Percentiles rank a stretch among this genome's conserved stretches.
phyloP scores from a whole-genome alignment of 2,329 filamentous ascomycete species.

The Cladosporium oxysporum region DNA sequence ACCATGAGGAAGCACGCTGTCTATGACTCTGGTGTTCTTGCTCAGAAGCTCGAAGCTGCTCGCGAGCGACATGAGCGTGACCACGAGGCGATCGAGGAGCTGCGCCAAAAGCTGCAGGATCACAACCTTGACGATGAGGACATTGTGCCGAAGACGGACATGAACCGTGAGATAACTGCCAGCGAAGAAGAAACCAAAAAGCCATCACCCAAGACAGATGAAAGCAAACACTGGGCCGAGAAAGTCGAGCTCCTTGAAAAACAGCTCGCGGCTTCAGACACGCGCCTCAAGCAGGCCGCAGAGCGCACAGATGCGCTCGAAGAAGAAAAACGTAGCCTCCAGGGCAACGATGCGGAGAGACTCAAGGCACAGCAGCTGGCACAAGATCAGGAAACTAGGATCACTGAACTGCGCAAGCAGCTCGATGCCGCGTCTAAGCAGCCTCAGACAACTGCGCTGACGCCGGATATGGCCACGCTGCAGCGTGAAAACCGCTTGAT shows the following conservation, averaged over 20 bases:
- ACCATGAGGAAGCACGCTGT: constrained; percentile 50
- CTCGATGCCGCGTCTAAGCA: constrained; percentile 29
- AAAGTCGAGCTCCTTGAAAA: constrained; percentile 36
- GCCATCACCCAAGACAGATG: constrained; percentile 23
- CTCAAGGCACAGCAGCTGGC: constrained; percentile 28
- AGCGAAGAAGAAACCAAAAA: constrained; percentile 22
- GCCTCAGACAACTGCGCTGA: constrained; percentile 22
- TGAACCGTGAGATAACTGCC: constrained; percentile 24
- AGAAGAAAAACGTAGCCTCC: constrained; percentile 26
- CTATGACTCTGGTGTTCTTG: constrained; percentile 49
- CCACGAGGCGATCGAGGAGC: constrained; percentile 50
- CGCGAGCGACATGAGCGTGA: constrained; percentile 50
- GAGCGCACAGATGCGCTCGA: constrained; percentile 35
- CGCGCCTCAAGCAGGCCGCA: constrained; percentile 35
- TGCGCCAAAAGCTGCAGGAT: constrained; percentile 48
- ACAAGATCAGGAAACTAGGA: constrained; percentile 32
- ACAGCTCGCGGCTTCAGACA: constrained; percentile 37
- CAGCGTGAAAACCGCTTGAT: constrained; percentile 78
- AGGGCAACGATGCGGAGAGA: constrained; percentile 21
- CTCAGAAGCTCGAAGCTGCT: constrained; percentile 50
- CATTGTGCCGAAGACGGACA: constrained; percentile 22
- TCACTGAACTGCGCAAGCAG: constrained; percentile 33
- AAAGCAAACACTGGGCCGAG: constrained; percentile 34
- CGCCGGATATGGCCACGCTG: constrained; percentile 63
- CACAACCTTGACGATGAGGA: constrained; percentile 38